Evolutionary conservation across 352 stramenopile species (phyloP), one percentile per base, ranked within the genome.

Genomic region (Phytophthora foliorum): DNA sequence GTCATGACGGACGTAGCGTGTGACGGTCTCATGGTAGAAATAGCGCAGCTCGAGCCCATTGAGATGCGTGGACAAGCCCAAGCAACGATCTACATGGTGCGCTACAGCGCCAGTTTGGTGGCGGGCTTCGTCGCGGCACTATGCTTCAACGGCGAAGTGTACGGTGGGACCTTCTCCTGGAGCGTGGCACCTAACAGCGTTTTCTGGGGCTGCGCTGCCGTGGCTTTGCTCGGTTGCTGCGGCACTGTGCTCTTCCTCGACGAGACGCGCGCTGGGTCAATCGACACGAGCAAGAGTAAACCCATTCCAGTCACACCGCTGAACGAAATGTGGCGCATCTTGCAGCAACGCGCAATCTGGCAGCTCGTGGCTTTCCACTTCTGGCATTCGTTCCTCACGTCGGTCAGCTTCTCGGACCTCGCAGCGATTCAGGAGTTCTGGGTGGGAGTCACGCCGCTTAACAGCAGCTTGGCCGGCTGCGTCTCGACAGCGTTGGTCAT

Each of bases 301-400:
- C 27, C 46, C 4, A 55, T 60, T 11, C 50, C 57, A 31, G 69
- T 67, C 32, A 54, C 55, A 4, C 85, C 88, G 38, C 72, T 84
- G 27, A 63, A 49, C 16, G 75, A 91, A 54, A 86, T 93, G 73
- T 93, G 82, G 81, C 74, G 78, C 34, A 86, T 93, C 48, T 65
- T 94, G 29, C 76, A 93, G 72, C 77, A 89, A 41, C 81, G 84
- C 52, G 85, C 82, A 9, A 86, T 94, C 59, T 92, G 81, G 79
- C 80, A 91, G 63, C 61, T 91, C 25, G 82, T 90, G 58, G 72
- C 78, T 14, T 92, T 88, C 69, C 77, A 88, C 53, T 89, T 90
- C 38, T 75, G 89, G 61, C 86, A 90, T 38, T 80, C 78, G 42
- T 84, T 93, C 69, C 80, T 92, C 42, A 80, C 67, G 60, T 80